phyloP scores from a whole-genome alignment of 345 rosid genomes.

The Heritiera littoralis region DNA sequence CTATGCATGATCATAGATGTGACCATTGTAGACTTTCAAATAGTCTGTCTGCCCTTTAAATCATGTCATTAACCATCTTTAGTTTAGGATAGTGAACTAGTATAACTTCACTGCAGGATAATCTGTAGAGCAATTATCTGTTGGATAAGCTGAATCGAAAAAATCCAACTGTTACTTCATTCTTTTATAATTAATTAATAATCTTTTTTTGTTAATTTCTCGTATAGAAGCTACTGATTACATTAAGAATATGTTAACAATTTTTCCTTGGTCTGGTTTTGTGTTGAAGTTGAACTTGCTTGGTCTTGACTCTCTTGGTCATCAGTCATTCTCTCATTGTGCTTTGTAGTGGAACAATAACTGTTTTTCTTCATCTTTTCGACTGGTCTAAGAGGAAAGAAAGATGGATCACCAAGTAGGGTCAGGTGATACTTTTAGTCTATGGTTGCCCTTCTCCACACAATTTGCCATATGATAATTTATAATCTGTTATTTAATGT shows the following conservation, averaged over 20 bases:
- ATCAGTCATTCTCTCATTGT: background rate
- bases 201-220: too few relatives aligned
- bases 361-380: background rate
- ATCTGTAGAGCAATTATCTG: background rate
- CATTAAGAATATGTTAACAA: background rate
- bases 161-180: background rate
- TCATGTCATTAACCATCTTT: slow-evolving; percentile 14
- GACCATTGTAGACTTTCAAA: slow-evolving; percentile 30
- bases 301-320: background rate
- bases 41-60: slow-evolving; percentile 26
- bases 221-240: background rate
- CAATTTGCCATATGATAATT: background rate
- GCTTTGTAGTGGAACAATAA: background rate
- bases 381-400: background rate
- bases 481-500: background rate
- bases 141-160: background rate
- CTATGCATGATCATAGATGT: slow-evolving; percentile 9
- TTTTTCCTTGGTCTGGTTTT: background rate
- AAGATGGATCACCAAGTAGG: background rate
- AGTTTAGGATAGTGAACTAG: background rate
- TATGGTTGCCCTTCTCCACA: background rate
- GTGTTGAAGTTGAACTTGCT: background rate
- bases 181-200: background rate
- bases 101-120: background rate
- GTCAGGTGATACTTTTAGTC: background rate